A percentile compares a stretch with the other conserved stretches of the same genome.
phyloP scores from a whole-genome alignment of 164 flowering plant genomes.

The Pachysandra terminalis region DNA sequence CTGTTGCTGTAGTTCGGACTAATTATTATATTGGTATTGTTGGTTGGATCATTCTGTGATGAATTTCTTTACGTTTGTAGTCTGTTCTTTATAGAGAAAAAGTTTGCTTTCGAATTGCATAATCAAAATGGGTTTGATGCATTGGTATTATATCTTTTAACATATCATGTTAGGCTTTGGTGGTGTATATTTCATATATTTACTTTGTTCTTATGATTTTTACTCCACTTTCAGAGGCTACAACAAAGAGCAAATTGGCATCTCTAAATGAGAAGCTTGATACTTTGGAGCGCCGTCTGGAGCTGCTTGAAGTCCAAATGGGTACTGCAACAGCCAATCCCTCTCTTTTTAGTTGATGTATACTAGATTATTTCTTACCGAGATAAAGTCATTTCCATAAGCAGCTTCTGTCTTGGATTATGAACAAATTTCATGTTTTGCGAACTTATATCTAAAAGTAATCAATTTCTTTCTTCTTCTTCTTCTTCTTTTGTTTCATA shows the following conservation, averaged over 20 bases:
- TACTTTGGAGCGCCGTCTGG: constrained; percentile 77
- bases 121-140: no score
- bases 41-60: no score
- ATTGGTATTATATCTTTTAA: background rate
- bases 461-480: background rate
- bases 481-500: background rate
- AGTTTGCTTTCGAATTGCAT: no score
- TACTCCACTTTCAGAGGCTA: constrained; percentile 54
- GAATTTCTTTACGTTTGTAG: no score
- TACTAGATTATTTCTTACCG: constrained; percentile 2
- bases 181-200: background rate
- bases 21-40: no score
- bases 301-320: constrained; percentile 88
- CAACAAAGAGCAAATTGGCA: constrained; percentile 90
- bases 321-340: constrained; percentile 79
- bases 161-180: background rate
- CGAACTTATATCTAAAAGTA: no score
- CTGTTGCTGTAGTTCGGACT: no score
- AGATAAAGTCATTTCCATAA: background rate
- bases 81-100: no score
- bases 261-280: constrained; percentile 90
- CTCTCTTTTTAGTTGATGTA: constrained; percentile 42
- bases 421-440: background rate
- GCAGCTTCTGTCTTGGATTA: background rate
- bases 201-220: background rate